Percentiles rank a stretch among this genome's conserved stretches.
phyloP scores from a whole-genome alignment of 805 yeast species.

The Candida maris region DNA sequence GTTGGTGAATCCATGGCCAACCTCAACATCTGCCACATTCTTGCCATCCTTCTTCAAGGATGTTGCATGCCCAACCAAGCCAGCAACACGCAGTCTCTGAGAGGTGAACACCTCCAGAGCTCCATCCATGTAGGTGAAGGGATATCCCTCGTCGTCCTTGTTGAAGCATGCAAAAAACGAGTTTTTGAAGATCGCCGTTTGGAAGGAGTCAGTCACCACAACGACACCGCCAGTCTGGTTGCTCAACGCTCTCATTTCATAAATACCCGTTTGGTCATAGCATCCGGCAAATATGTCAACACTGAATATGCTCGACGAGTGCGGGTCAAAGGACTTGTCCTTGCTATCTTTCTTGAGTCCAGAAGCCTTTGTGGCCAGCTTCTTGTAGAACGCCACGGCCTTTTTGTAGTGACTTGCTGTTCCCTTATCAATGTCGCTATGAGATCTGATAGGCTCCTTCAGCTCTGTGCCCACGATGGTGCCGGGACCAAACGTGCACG shows the following conservation, averaged over 20 bases:
- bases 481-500: constrained; percentile 94
- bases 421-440: constrained; percentile 92
- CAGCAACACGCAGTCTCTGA: constrained; percentile 82
- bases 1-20: constrained; percentile 91
- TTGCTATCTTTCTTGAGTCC: constrained; percentile 36
- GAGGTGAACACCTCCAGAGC: constrained; percentile 83
- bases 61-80: constrained; percentile 90
- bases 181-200: constrained; percentile 91
- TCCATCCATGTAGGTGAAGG: constrained; percentile 89
- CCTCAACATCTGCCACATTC: constrained; percentile 86
- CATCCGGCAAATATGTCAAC: constrained; percentile 93
- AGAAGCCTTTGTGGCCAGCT: constrained; percentile 67
- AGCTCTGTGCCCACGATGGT: constrained; percentile 86
- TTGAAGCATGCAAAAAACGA: constrained; percentile 82
- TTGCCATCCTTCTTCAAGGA: constrained; percentile 63
- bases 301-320: constrained; percentile 61
- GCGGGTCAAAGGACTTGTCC: constrained; percentile 35
- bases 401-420: constrained; percentile 82
- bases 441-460: constrained; percentile 96
- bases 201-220: constrained; percentile 86
- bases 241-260: constrained; percentile 85
- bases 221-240: constrained; percentile 88
- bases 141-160: constrained; percentile 82
- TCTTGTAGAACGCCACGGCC: constrained; percentile 78
- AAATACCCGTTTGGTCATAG: constrained; percentile 93